Evolutionary conservation across 2,329 filamentous ascomycete species (phyloP), one percentile per base, ranked within the genome.

Genomic region (Pseudocercospora pini-densiflorae): DNA sequence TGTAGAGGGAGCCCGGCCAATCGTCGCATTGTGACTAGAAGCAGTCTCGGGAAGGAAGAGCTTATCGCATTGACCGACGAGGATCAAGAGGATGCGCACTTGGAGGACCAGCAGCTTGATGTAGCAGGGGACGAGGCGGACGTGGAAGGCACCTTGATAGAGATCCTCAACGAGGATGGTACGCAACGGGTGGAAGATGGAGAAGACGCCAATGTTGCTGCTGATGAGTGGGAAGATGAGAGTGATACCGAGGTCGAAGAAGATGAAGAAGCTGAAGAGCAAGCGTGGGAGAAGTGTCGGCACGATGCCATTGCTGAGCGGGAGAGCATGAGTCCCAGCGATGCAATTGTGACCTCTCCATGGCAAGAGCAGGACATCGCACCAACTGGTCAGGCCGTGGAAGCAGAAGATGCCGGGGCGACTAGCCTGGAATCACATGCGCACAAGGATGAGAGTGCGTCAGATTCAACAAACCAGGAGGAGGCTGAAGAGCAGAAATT

Each of bases 11-110:
- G 73, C 68, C 75, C 75, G 0, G 59, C 33, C 9, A 69, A 63
- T 33, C 54, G 75, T 57, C 73, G 73, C 55, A 77, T 77, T 57
- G 73, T 73, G 3, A 77, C 76, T 19, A 63, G 75, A 61, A 73
- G 71, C 61, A 61, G 43, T 33, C 49, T 60, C 6, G 65, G 55
- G 14, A 57, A 62, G 16, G 65, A 68, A 60, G 72, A 71, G 12
- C 63, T 75, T 45, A 31, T 75, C 5, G 71, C 67, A 45, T 43
- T 75, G 23, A 69, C 73, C 5, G 71, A 71, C 8, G 70, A 71
- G 23, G 68, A 66, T 7, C 67, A 62, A 29, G 54, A 51, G 12
- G 54, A 19, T 10, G 64, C 65, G 31, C 53, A 8, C 6, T 16
- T 61, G 5, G 55, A 58, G 27, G 63, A 59, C 1, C 29, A 49